Conservation (phyloP, 2,329 filamentous ascomycete species). For the Golovinomyces cichoracearum region DNA sequence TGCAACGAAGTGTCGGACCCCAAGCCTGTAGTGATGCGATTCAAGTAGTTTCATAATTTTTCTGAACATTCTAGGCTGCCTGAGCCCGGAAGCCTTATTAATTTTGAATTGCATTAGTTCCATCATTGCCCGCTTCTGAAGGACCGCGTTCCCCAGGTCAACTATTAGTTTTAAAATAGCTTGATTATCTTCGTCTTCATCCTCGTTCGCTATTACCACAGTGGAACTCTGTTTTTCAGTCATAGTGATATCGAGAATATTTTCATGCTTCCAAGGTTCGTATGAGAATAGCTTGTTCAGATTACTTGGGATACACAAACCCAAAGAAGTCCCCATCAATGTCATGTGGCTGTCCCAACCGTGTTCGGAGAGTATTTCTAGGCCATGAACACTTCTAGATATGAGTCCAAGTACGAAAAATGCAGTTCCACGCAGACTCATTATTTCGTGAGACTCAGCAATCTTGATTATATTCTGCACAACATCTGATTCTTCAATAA, state of each 20-base stretch:
- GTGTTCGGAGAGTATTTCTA: slow-evolving; percentile 68
- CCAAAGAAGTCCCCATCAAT: slow-evolving; percentile 54
- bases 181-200: slow-evolving; percentile 34
- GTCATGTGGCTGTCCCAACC: slow-evolving; percentile 88
- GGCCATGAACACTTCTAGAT: slow-evolving; percentile 68
- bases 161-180: slow-evolving; percentile 65
- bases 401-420: slow-evolving; percentile 91
- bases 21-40: slow-evolving; percentile 67
- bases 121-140: slow-evolving; percentile 62
- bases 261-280: slow-evolving; percentile 25
- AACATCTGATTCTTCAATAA: slow-evolving; percentile 72
- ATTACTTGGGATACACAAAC: slow-evolving; percentile 62
- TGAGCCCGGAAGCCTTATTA: slow-evolving; percentile 50
- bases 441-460: slow-evolving; percentile 63
- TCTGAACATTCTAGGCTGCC: slow-evolving; percentile 51
- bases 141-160: slow-evolving; percentile 76
- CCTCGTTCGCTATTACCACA: slow-evolving; percentile 22
- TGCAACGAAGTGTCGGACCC: slow-evolving; percentile 67
- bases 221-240: slow-evolving; percentile 22
- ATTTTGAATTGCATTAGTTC: slow-evolving; percentile 60
- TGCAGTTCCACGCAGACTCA: slow-evolving; percentile 81
- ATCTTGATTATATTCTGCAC: slow-evolving; percentile 70
- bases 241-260: slow-evolving; percentile 12
- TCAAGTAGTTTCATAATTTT: slow-evolving; percentile 68
- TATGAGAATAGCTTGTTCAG: slow-evolving; percentile 57